phyloP scores from a whole-genome alignment of 495 filamentous ascomycete species.

The Podospora anserina region DNA sequence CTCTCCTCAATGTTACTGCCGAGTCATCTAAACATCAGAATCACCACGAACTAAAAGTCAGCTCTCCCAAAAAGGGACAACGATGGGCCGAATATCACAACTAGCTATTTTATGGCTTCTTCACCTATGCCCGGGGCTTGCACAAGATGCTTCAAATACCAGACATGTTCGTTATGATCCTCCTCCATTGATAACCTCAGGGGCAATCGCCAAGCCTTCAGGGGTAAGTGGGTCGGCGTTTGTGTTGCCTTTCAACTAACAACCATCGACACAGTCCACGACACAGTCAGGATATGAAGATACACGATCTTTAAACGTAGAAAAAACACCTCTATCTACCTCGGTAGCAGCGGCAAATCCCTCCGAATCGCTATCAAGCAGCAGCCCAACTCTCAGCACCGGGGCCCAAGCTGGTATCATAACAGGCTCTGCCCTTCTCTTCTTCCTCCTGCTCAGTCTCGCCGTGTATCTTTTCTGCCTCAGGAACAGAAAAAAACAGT shows the following conservation, averaged over 20 bases:
- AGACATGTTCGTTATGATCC: background rate
- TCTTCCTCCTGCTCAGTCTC: background rate
- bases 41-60: background rate
- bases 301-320: background rate
- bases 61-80: background rate
- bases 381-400: background rate
- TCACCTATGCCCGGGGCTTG: background rate
- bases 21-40: background rate
- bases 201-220: too few relatives aligned
- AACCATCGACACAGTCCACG: background rate
- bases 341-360: too few relatives aligned
- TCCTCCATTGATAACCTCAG: background rate
- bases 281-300: background rate
- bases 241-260: background rate
- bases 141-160: background rate
- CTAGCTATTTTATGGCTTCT: background rate
- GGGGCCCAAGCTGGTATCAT: background rate
- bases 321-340: background rate
- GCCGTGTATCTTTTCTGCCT: background rate
- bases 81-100: background rate
- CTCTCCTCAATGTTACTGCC: background rate
- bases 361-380: background rate
- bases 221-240: background rate
- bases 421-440: background rate
- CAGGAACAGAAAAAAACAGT: background rate